Percentiles rank a stretch among this genome's conserved stretches.
Evolutionary conservation across 108 stramenopile genomes (phyloP).

Genomic region (Fistulifera solaris): DNA sequence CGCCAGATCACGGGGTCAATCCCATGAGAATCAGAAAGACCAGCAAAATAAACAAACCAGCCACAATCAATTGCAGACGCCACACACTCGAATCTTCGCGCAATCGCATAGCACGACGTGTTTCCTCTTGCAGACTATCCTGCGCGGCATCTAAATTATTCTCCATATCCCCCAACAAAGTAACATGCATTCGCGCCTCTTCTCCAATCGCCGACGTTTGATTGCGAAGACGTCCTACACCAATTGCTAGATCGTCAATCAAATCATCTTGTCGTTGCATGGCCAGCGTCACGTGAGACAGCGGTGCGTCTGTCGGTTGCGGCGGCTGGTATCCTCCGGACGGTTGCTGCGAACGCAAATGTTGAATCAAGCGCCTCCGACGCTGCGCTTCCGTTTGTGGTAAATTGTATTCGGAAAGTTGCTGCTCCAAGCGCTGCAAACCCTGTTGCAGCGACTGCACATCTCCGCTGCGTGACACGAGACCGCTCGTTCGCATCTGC

Average conservation of each 20-base stretch:
- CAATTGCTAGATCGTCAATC: conserved; percentile 84
- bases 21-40: conserved; percentile 75
- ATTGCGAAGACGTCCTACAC: conserved; percentile 74
- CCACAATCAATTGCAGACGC: conserved; percentile 75
- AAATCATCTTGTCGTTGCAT: conserved; percentile 83
- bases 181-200: conserved; percentile 74
- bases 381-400: conserved; percentile 32
- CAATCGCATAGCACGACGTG: conserved; percentile 62
- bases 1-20: conserved; percentile 12
- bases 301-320: neutral
- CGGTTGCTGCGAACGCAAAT: conserved; percentile 15
- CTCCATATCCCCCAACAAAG: conserved; percentile 85
- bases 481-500: conserved; percentile 45
- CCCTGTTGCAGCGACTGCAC: conserved; percentile 11
- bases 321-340: conserved; percentile 7
- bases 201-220: conserved; percentile 80
- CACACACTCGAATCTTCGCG: conserved; percentile 75
- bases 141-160: conserved; percentile 74
- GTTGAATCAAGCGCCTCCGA: conserved; percentile 38
- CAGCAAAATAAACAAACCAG: conserved; percentile 60
- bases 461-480: neutral
- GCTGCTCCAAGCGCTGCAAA: conserved; percentile 24
- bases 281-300: conserved; percentile 36
- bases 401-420: conserved; percentile 22
- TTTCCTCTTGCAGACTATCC: conserved; percentile 70